Percentiles rank a stretch among this genome's conserved stretches.
phyloP scores from a whole-genome alignment of 805 yeast genomes.

The Cyberlindnera japonica region DNA sequence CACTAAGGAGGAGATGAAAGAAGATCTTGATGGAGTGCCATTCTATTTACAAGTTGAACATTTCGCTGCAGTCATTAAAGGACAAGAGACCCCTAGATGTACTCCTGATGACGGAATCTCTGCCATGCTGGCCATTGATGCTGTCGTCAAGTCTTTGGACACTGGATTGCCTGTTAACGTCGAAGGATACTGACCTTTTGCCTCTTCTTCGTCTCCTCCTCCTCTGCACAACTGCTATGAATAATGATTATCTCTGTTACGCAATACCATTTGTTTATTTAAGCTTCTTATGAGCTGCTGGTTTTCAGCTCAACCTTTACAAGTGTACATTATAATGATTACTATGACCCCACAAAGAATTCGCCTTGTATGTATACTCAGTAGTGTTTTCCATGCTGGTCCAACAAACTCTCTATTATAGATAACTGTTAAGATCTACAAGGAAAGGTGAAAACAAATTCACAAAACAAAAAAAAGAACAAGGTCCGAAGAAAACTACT shows the following conservation, averaged over 20 bases:
- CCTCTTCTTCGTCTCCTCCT: background rate
- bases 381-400: no score
- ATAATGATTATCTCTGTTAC: background rate
- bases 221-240: background rate
- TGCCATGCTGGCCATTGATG: conserved; percentile 21
- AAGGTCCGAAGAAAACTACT: no score
- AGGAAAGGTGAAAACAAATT: no score
- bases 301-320: background rate
- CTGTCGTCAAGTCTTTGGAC: conserved; percentile 19
- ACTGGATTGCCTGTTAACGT: conserved; percentile 15
- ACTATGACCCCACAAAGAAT: no score
- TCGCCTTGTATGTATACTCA: no score
- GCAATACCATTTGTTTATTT: background rate
- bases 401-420: no score
- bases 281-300: conserved; percentile 1
- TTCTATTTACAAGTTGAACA: conserved; percentile 20
- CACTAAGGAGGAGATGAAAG: conserved; percentile 9
- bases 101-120: conserved; percentile 21
- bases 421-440: no score
- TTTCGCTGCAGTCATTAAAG: conserved; percentile 17
- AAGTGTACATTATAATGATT: background rate
- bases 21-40: conserved; percentile 15
- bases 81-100: conserved; percentile 18
- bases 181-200: conserved; percentile 4
- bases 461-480: no score